A percentile compares a stretch with the other conserved stretches of the same genome.
These are phyloP conservation scores for Rhododendron ovatum DNA, from an alignment of 148 eudicot genomes.

Conservation along the genomic window DNA sequence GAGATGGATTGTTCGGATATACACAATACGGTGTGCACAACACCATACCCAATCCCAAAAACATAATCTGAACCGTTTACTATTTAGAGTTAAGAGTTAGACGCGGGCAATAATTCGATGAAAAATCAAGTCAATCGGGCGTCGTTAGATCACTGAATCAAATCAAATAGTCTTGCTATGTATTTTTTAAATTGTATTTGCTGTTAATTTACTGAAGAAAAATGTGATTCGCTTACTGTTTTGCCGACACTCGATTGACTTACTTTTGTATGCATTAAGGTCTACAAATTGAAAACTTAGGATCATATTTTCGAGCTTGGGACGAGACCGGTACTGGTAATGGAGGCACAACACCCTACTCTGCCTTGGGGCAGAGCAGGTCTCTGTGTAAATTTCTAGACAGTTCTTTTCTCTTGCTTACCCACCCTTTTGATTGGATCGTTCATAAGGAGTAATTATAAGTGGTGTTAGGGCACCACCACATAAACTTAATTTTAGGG, in stretches of 20 bases:
- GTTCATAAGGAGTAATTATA: no score
- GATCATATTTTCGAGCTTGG: neutral
- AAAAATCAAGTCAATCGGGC: neutral
- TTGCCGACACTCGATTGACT: neutral
- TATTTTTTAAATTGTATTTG: no score
- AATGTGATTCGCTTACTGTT: neutral
- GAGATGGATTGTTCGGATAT: no score
- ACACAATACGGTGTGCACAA: no score
- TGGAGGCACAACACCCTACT: neutral
- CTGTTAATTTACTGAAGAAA: no score
- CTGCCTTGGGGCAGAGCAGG: no score
- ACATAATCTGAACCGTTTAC: neutral
- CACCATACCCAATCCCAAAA: neutral
- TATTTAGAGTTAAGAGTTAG: neutral
- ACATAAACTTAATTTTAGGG: no score
- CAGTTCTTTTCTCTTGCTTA: no score
- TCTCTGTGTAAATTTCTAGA: no score
- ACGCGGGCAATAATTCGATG: neutral
- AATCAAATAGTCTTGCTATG: neutral
- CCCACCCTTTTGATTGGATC: no score
- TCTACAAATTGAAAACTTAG: neutral
- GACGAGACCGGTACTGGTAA: neutral
- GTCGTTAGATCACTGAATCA: neutral
- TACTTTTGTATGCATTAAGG: neutral
- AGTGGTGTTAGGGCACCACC: no score